These are phyloP conservation scores for Citrus sinensis DNA, from an alignment of 345 rosid species.

Conservation along the genomic window DNA sequence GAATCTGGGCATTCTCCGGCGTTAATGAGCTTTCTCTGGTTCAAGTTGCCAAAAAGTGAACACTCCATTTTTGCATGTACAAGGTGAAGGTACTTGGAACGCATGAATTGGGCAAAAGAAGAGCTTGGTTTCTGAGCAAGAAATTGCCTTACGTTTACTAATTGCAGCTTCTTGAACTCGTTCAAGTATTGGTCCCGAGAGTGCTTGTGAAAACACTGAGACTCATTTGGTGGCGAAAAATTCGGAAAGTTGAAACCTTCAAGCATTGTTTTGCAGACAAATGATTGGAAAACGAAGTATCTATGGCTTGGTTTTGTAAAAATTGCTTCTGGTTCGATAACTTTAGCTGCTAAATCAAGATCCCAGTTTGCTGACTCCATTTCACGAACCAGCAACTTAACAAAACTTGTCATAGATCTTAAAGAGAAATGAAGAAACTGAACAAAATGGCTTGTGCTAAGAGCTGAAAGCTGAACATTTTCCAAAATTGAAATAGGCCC, in stretches of 20 bases:
- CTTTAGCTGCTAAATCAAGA: conserved; percentile 63
- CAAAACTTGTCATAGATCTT: conserved; percentile 63
- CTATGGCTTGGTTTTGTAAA: conserved; percentile 49
- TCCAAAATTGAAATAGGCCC: conserved; percentile 61
- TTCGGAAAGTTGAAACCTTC: conserved; percentile 56
- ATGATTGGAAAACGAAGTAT: conserved; percentile 69
- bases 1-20: conserved; percentile 78
- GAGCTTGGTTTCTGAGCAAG: conserved; percentile 54
- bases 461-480: conserved; percentile 28
- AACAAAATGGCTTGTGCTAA: conserved; percentile 50
- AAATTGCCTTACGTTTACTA: conserved; percentile 38
- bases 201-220: conserved; percentile 31
- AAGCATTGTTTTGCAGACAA: conserved; percentile 58
- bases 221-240: conserved; percentile 25
- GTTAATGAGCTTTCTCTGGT: conserved; percentile 70
- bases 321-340: conserved; percentile 44
- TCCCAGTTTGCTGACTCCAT: conserved; percentile 88
- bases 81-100: conserved; percentile 60
- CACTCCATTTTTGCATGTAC: conserved; percentile 98
- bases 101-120: conserved; percentile 46
- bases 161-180: conserved; percentile 47
- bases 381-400: conserved; percentile 62
- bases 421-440: conserved; percentile 49
- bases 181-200: conserved; percentile 6
- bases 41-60: conserved; percentile 79